Evolutionary conservation across 768 basidiomycete genomes (phyloP), one percentile per base, ranked within the genome.

Genomic region (Boletus edulis): DNA sequence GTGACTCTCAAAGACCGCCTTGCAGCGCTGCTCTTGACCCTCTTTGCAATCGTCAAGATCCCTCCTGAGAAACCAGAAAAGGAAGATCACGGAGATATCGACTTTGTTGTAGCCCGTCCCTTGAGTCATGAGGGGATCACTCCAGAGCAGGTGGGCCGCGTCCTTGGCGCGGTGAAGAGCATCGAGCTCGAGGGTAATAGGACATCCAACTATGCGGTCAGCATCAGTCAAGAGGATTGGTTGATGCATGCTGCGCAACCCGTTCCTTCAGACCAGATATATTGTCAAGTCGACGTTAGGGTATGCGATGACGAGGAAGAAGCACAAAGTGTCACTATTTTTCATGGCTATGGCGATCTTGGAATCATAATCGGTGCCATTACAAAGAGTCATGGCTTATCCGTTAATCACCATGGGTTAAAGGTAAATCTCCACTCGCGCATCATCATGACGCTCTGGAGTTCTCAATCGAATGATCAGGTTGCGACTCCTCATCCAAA

Each of bases 41-140:
- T 85, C 18, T 90, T 83, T 62, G 52, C 66, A 2, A 60, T 75
- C 50, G 85, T 86, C 20, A 74, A 73, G 13, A 76, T 84, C 3
- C 86, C 88, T 1, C 64, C 63, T 8, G 87, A 89, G 67, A 83
- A 80, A 10, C 88, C 87, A 14, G 82, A 78, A 58, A 90, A 90
- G 65, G 42, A 49, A 1, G 82, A 84, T 65, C 74, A 86, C 57
- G 88, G 88, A 1, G 89, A 91, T 62, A 62, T 91, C 22, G 89
- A 90, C 65, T 80, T 88, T 48, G 68, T 86, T 20, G 87, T 87
- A 5, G 74, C 78, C 37, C 58, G 62, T n/a, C 81, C 86, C 0
- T 55, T 62, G 12, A 20, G 59, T 13, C 50, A 35, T 8, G 61
- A 48, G 20, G 58, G 63, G 29, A 49, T 73, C 37, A 70, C 77